phyloP scores from a whole-genome alignment of 2,329 filamentous ascomycete genomes.

The Epichloe sylvatica region DNA sequence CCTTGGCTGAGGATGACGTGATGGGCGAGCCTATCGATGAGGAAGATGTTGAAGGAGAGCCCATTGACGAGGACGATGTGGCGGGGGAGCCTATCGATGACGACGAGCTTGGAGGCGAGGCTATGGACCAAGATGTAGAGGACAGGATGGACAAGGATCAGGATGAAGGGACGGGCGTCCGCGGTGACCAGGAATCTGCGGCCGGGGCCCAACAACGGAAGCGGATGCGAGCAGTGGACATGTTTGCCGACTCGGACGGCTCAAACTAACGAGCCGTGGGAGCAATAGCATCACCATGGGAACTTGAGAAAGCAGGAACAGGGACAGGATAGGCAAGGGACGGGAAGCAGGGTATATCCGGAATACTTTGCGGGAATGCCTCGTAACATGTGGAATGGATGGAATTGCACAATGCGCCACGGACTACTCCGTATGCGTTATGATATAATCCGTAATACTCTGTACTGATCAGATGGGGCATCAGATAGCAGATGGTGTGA shows the following conservation, averaged over 20 bases:
- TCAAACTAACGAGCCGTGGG: slow-evolving; percentile 8
- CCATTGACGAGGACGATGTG: slow-evolving; percentile 28
- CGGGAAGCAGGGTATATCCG: no score
- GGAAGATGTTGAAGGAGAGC: slow-evolving; percentile 34
- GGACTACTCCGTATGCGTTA: no score
- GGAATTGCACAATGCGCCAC: no score
- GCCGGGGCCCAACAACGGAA: slow-evolving; percentile 31
- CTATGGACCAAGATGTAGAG: slow-evolving; percentile 25
- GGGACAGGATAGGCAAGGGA: no score
- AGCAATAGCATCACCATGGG: not conserved
- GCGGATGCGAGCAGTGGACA: slow-evolving; percentile 65
- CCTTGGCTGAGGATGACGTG: slow-evolving; percentile 29
- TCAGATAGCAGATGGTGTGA: no score
- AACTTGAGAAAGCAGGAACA: no score
- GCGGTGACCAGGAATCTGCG: slow-evolving; percentile 22
- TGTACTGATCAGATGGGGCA: no score
- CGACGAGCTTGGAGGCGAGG: slow-evolving; percentile 27
- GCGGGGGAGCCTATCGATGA: slow-evolving; percentile 28
- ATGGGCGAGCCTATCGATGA: slow-evolving; percentile 32
- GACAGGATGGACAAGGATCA: slow-evolving; percentile 20
- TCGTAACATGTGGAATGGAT: no score
- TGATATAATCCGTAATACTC: no score
- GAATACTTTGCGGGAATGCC: no score
- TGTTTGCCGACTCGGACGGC: slow-evolving; percentile 69
- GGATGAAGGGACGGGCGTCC: slow-evolving; percentile 23